phyloP scores from a whole-genome alignment of 768 basidiomycete species.

The Russula sp. region DNA sequence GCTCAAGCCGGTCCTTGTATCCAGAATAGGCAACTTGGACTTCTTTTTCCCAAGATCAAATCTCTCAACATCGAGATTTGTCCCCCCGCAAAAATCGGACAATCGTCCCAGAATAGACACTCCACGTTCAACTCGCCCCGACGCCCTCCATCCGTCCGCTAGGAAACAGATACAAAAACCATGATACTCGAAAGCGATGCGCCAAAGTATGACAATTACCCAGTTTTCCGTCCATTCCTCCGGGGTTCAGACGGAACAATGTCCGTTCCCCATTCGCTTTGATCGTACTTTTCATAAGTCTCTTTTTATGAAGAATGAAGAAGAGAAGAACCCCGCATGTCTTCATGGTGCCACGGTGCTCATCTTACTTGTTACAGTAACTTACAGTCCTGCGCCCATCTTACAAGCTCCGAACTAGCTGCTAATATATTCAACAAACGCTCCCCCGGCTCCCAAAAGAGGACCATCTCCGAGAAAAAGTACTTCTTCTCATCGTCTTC shows the following conservation, averaged over 20 bases:
- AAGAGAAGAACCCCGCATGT: not conserved
- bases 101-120: not conserved
- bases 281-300: constrained; percentile 12
- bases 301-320: not conserved
- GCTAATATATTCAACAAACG: not conserved
- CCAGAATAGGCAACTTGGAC: not conserved
- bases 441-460: not conserved
- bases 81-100: not conserved
- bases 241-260: not conserved
- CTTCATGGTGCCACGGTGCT: not conserved
- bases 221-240: not conserved
- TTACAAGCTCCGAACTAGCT: not conserved
- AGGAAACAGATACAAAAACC: not conserved
- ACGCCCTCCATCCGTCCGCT: no score
- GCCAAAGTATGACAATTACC: no score
- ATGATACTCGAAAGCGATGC: not conserved
- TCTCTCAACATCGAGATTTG: not conserved
- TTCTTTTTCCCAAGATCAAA: not conserved
- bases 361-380: not conserved
- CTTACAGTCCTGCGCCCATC: not conserved
- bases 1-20: not conserved
- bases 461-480: no score
- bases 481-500: not conserved
- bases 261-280: not conserved
- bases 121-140: no score